Evolutionary conservation across 805 yeast species (phyloP).

Genomic region (Candida adriatica): DNA sequence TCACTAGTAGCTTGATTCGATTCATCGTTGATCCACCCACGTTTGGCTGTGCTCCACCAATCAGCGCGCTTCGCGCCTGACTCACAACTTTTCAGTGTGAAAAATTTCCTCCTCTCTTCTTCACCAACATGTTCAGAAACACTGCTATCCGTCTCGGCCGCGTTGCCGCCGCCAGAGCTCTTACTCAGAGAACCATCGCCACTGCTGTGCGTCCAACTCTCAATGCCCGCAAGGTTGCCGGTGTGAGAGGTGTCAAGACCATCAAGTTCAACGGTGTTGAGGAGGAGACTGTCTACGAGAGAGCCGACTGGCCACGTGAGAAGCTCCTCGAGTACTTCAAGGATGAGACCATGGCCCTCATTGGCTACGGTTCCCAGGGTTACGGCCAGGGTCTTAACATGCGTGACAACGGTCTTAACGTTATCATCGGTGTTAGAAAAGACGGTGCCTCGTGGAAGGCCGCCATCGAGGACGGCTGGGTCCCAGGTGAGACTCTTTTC

Average conservation of each 20-base stretch:
- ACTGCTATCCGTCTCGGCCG: constrained; percentile 43
- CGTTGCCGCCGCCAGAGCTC: constrained; percentile 33
- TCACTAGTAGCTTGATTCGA: no score
- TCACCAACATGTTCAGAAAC: constrained; percentile 38
- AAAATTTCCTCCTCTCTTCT: no score
- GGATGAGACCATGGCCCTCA: constrained; percentile 93
- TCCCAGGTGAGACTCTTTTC: constrained; percentile 97
- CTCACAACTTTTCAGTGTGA: constrained; percentile 3
- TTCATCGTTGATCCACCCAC: no score
- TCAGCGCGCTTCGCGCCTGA: no score
- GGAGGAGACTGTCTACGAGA: constrained; percentile 97
- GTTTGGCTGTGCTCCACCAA: no score
- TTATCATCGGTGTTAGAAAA: constrained; percentile 96
- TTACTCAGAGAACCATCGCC: constrained; percentile 29
- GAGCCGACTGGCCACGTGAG: constrained; percentile 99
- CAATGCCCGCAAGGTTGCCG: constrained; percentile 43
- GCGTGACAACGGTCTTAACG: constrained; percentile 98
- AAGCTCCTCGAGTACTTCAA: constrained; percentile 94
- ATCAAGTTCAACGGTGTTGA: constrained; percentile 95
- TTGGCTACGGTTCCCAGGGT: constrained; percentile 99
- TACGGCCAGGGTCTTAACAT: constrained; percentile 99
- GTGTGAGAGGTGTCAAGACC: constrained; percentile 88
- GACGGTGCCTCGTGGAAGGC: constrained; percentile 99
- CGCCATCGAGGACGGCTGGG: constrained; percentile 99
- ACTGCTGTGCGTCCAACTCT: constrained; percentile 53